Evolutionary conservation across 2,329 filamentous ascomycete genomes (phyloP), one percentile per base, ranked within the genome.

Genomic region (Passalora sequoiae): DNA sequence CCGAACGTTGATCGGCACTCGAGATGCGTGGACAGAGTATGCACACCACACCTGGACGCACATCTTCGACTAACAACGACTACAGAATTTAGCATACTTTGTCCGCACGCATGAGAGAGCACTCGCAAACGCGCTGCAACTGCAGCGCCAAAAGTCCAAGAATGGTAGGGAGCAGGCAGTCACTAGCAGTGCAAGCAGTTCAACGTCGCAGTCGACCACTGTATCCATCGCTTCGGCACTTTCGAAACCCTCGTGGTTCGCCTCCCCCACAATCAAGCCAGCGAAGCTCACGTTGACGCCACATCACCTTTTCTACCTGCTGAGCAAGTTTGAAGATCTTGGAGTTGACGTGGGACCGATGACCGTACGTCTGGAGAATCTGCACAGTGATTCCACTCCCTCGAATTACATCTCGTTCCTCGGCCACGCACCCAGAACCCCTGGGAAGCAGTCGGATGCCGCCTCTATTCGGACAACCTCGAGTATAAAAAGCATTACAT

Each of bases 41-140:
- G 24, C 24, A 27, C 6, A 27, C 24, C 24, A 12, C 24, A 12
- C 24, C 12, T 6, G 12, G 6, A 27, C 6, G 24, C 24, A 27
- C 24, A 27, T 27, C n/a, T 20, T 20, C 29, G 12, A 27, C 40
- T 44, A 27, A 49, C 33, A 15, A 24, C 12, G 21, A 15, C 20
- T 17, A 40, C 66, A 96, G 91, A 92, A 94, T 76, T 78, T 98
- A 65, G 89, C 91, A 64, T 84, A 84, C 70, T 97, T 95, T 69
- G 89, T 98, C 69, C 88, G 89, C 51, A 95, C 89, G 43, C 89
- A 98, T 73, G 92, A 98, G 70, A 94, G 94, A 71, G 91, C 89
- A 27, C 79, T 98, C 51, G 92, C 92, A 63, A 97, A 97, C 72
- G 91, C 91, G 59, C 74, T 96, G 51, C 91, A 96, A 67, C 76